Percentiles rank a stretch among this genome's conserved stretches.
These are phyloP conservation scores for Begonia fuchsioides DNA, from an alignment of 306 rosid species.

Conservation along the genomic window DNA sequence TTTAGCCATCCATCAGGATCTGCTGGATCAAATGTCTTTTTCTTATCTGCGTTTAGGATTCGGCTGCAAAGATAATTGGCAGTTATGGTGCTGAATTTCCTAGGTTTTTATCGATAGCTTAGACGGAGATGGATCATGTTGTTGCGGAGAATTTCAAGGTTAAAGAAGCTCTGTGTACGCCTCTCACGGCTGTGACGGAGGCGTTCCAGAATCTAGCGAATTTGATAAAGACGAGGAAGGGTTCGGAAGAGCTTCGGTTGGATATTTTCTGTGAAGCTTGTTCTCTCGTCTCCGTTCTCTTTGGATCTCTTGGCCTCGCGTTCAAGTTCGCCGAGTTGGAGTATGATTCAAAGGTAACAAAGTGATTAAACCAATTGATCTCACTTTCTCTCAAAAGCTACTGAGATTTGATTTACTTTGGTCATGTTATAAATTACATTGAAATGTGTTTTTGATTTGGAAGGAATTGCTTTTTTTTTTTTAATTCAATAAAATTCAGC, in stretches of 20 bases:
- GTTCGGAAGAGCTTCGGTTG: slow-evolving; percentile 20
- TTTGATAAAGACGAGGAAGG: slow-evolving; percentile 6
- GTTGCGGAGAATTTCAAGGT: slow-evolving; percentile 3
- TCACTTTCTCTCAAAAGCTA: too few species aligned
- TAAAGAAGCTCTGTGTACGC: slow-evolving; percentile 12
- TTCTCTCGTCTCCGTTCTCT: slow-evolving; percentile 55
- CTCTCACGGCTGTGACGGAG: slow-evolving; percentile 54
- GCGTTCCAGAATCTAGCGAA: slow-evolving; percentile 49
- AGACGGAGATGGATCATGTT: slow-evolving; percentile 2
- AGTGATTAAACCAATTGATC: too few species aligned
- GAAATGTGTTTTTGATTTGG: too few species aligned
- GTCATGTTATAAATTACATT: too few species aligned
- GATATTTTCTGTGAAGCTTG: slow-evolving; percentile 49
- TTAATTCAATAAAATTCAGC: too few species aligned
- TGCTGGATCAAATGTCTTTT: background rate
- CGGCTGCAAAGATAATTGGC: too few species aligned
- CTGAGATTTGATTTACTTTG: too few species aligned
- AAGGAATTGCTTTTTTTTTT: too few species aligned
- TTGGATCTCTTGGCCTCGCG: slow-evolving; percentile 72
- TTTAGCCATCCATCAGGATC: too few species aligned
- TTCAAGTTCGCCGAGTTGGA: slow-evolving; percentile 93
- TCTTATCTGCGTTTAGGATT: background rate
- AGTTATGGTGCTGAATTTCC: slow-evolving; percentile 1
- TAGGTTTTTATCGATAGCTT: background rate
- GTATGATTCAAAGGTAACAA: slow-evolving; percentile 64